A percentile compares a stretch with the other conserved stretches of the same genome.
These are phyloP conservation scores for Marchantia paleacea DNA, from an alignment of 225 moss, liverwort and hornwort species.

Conservation along the genomic window DNA sequence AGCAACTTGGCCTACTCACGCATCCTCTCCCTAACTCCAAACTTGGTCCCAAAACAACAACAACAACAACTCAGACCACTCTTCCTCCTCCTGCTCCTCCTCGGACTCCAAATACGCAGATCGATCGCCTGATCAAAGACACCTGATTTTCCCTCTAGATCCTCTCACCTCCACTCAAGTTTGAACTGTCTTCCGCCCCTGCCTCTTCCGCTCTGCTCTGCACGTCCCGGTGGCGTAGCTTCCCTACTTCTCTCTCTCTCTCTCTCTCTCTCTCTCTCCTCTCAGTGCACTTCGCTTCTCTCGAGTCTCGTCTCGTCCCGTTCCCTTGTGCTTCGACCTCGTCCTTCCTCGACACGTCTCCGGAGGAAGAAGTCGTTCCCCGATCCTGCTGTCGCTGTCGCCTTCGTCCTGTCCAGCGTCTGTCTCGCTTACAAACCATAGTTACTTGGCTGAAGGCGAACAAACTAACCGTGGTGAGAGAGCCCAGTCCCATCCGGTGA, in stretches of 20 bases:
- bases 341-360: too few species aligned
- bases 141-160: background rate
- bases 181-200: background rate
- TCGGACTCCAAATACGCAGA: background rate
- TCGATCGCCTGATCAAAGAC: background rate
- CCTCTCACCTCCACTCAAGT: background rate
- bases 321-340: too few species aligned
- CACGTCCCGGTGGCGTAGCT: background rate
- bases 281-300: too few species aligned
- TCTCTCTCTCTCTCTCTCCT: background rate
- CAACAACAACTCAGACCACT: background rate
- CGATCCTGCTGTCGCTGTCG: too few species aligned
- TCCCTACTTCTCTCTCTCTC: background rate
- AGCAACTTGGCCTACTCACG: slow-evolving; percentile 9
- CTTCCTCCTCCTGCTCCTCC: too few species aligned
- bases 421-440: too few species aligned
- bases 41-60: background rate
- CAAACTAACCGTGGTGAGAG: too few species aligned
- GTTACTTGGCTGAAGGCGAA: too few species aligned
- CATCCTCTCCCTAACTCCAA: slow-evolving; percentile 17
- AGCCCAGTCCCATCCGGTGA: too few species aligned
- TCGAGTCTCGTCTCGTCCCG: background rate
- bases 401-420: too few species aligned
- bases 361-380: too few species aligned
- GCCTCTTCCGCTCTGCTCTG: background rate